Base-by-base conservation (phyloP, 805 yeast genomes). In the Pichia kluyveri region DNA sequence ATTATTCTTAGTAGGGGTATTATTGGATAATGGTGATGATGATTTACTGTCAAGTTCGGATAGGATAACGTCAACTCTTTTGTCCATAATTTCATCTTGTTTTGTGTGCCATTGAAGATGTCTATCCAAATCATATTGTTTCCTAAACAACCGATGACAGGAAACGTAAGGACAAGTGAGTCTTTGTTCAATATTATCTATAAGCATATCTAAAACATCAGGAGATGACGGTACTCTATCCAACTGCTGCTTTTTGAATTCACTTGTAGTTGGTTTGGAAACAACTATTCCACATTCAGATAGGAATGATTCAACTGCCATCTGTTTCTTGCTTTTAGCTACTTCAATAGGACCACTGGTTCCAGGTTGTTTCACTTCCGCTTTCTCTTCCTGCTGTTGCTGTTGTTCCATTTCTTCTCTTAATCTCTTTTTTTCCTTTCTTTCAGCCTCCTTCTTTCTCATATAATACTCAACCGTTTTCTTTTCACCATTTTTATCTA, bases 141-240 rank as follows among this genome's bases (percentile, higher is more conserved):
- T 71, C 45, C 70, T 69, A 58, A 83, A 83, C 8, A 68, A 66
- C 49, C 87, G 68, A 34, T 64, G 65, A 60, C 90, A 83, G 40
- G 70, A 70, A 4, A 56, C 60, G 50, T 67, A 73, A 0, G 78
- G 70, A 57, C 89, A 83, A 0, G 56, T 46, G 0, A 72, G 57
- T 39, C 69, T 68, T 11, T 60, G 55, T 9, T 64, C 59, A 40
- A 63, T 66, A 54, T 72, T 73, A 18, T 59, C 56, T 55, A 65
- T 60, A 23, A 76, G 59, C 19, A 75, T 53, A 36, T 65, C 71
- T 18, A 53, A 6, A 0, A 48, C 42, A 38, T 48, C 54, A 0
- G 53, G 54, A 3, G 54, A 49, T 1, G 51, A 73, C 52, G 8
- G 68, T 59, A 4, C 70, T 61, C 17, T 72, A 77, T 17, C 53